Conservation (phyloP, 1,284 basidiomycete species). For the Moesziomyces sp. region DNA sequence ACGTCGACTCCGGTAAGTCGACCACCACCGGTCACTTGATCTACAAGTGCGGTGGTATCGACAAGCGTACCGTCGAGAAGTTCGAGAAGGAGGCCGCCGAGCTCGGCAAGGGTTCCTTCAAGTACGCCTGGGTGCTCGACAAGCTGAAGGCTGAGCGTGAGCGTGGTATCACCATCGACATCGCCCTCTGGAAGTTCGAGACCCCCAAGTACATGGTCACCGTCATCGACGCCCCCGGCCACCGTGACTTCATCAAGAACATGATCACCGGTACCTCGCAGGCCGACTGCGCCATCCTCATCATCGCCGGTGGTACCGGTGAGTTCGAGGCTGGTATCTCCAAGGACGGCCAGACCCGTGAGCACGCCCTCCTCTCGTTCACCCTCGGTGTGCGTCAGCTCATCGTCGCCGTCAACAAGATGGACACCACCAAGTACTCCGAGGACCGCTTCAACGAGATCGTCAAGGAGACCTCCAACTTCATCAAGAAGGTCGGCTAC, state of each 20-base stretch:
- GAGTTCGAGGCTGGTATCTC: constrained; percentile 99
- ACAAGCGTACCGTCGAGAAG: constrained; percentile 99
- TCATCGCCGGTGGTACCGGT: constrained; percentile 98
- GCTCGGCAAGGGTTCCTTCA: constrained; percentile 99
- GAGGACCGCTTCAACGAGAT: constrained; percentile 99
- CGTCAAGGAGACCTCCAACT: constrained; percentile 97
- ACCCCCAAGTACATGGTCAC: constrained; percentile 70
- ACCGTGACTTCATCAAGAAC: constrained; percentile 99
- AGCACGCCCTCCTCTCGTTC: constrained; percentile 99
- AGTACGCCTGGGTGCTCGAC: constrained; percentile 97
- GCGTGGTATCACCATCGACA: constrained; percentile 99
- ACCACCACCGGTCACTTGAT: constrained; percentile 99
- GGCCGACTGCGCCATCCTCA: constrained; percentile 99
- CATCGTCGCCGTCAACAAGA: constrained; percentile 99
- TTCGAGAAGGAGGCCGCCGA: constrained; percentile 99
- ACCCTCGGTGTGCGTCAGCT: constrained; percentile 99
- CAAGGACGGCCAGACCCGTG: constrained; percentile 99
- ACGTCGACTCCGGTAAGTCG: constrained; percentile 79
- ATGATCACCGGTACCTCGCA: constrained; percentile 86
- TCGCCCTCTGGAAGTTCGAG: constrained; percentile 74
- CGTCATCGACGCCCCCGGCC: constrained; percentile 98
- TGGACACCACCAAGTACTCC: constrained; percentile 99
- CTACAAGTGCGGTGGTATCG: constrained; percentile 99
- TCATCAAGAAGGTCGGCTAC: constrained; percentile 99
- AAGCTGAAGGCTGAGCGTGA: constrained; percentile 99